Percentiles rank a stretch among this genome's conserved stretches.
Conservation (phyloP, 108 stramenopile species). For the Cyclotella cryptica region DNA sequence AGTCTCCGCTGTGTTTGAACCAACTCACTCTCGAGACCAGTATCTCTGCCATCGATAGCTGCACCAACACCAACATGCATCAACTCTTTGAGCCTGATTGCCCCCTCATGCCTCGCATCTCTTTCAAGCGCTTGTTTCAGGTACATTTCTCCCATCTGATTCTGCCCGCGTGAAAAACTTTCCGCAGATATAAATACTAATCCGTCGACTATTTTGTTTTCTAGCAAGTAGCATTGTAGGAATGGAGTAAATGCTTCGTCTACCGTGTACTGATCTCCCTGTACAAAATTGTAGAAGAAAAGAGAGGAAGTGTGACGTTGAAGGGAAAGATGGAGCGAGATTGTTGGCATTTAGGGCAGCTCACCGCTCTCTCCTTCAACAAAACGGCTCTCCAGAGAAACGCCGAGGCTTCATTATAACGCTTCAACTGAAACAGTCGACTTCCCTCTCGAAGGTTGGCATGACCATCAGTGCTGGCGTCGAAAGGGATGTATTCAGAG, state of each 20-base stretch:
- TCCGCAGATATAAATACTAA: slow-evolving; percentile 74
- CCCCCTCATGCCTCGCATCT: slow-evolving; percentile 58
- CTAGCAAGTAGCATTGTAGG: slow-evolving; percentile 67
- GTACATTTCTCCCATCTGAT: slow-evolving; percentile 72
- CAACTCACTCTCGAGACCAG: background rate
- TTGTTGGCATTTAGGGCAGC: background rate
- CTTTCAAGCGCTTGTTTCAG: slow-evolving; percentile 65
- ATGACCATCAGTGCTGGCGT: slow-evolving; percentile 46
- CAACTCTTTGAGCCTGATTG: slow-evolving; percentile 39
- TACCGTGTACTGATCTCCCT: slow-evolving; percentile 52
- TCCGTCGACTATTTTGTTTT: slow-evolving; percentile 66
- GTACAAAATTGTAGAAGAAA: background rate
- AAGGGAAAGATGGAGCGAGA: background rate
- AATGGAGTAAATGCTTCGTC: slow-evolving; percentile 76
- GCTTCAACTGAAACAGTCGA: slow-evolving; percentile 47
- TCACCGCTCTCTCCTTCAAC: slow-evolving; percentile 28
- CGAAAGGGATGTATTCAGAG: slow-evolving; percentile 8
- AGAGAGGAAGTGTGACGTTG: background rate
- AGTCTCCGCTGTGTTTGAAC: slow-evolving; percentile 23
- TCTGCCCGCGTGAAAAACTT: slow-evolving; percentile 69
- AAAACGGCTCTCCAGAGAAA: slow-evolving; percentile 79
- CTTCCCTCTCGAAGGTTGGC: slow-evolving; percentile 59
- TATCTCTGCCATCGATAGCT: background rate
- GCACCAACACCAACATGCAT: slow-evolving; percentile 5
- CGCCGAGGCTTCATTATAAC: slow-evolving; percentile 63